These are phyloP conservation scores for Geoglossum glabrum DNA, from an alignment of 495 filamentous ascomycete genomes.

Conservation along the genomic window DNA sequence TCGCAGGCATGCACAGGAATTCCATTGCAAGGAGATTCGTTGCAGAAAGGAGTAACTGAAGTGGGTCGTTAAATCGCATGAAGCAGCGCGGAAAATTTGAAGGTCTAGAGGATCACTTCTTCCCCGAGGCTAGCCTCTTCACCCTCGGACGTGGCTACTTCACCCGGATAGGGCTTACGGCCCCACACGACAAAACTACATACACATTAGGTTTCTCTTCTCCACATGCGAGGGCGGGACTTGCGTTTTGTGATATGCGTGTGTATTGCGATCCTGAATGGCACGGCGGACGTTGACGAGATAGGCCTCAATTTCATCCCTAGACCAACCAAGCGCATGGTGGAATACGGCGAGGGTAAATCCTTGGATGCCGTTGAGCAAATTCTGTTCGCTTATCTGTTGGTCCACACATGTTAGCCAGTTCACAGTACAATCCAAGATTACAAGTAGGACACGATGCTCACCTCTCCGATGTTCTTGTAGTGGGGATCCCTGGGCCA, in stretches of 20 bases:
- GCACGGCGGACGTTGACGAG: conserved; percentile 21
- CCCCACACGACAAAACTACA: not conserved
- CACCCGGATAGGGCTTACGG: not conserved
- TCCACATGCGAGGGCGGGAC: not conserved
- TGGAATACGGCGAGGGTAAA: conserved; percentile 22
- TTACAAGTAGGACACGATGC: not conserved
- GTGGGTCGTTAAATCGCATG: not conserved
- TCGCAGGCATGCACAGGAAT: not conserved
- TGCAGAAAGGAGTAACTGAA: too few species aligned
- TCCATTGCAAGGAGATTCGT: not conserved
- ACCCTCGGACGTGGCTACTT: not conserved
- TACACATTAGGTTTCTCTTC: not conserved
- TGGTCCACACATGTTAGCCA: conserved; percentile 1
- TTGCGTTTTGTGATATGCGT: conserved; percentile 24
- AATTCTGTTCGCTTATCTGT: conserved; percentile 20
- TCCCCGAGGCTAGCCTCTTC: not conserved
- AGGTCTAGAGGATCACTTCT: not conserved
- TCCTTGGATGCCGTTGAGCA: conserved; percentile 26
- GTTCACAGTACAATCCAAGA: not conserved
- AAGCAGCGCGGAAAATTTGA: not conserved
- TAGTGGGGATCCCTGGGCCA: conserved; percentile 20
- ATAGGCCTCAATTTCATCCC: conserved; percentile 23
- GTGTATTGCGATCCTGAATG: conserved; percentile 19
- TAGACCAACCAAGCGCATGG: conserved; percentile 24
- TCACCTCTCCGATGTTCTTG: conserved; percentile 17